phyloP scores from a whole-genome alignment of 2,329 filamentous ascomycete species.

The Epicoccum nigrum region DNA sequence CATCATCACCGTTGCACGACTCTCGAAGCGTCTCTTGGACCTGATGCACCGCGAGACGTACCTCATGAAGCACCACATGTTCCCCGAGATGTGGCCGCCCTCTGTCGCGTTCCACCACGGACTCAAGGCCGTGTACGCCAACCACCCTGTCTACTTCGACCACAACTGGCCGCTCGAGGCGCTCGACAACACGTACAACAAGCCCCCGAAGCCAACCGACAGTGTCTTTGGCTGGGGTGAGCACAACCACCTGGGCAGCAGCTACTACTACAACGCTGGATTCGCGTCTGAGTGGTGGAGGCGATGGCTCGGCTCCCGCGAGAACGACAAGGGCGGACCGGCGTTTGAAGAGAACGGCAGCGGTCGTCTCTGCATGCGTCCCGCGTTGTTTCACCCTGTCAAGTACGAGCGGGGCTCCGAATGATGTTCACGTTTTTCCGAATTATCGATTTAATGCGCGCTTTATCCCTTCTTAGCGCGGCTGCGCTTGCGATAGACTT shows the following conservation, averaged over 20 bases:
- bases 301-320: conserved; percentile 56
- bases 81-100: conserved; percentile 80
- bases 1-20: conserved; percentile 77
- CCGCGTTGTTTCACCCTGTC: conserved; percentile 56
- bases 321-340: conserved; percentile 52
- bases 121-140: conserved; percentile 77
- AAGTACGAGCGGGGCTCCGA: conserved; percentile 54
- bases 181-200: conserved; percentile 57
- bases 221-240: conserved; percentile 59
- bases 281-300: conserved; percentile 57
- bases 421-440: conserved; percentile 26
- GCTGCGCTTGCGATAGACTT: conserved; percentile 34
- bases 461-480: conserved; percentile 24
- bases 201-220: conserved; percentile 52
- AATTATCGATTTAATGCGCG: conserved; percentile 36
- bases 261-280: conserved; percentile 59
- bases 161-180: conserved; percentile 66
- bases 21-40: conserved; percentile 73
- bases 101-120: conserved; percentile 77
- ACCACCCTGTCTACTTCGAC: conserved; percentile 81
- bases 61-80: conserved; percentile 72
- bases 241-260: conserved; percentile 58
- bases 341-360: conserved; percentile 52
- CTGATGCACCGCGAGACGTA: conserved; percentile 80
- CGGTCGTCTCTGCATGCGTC: conserved; percentile 55